A percentile compares a stretch with the other conserved stretches of the same genome.
These are phyloP conservation scores for Myochromella boudieri DNA, from an alignment of 768 basidiomycete species.

Conservation along the genomic window DNA sequence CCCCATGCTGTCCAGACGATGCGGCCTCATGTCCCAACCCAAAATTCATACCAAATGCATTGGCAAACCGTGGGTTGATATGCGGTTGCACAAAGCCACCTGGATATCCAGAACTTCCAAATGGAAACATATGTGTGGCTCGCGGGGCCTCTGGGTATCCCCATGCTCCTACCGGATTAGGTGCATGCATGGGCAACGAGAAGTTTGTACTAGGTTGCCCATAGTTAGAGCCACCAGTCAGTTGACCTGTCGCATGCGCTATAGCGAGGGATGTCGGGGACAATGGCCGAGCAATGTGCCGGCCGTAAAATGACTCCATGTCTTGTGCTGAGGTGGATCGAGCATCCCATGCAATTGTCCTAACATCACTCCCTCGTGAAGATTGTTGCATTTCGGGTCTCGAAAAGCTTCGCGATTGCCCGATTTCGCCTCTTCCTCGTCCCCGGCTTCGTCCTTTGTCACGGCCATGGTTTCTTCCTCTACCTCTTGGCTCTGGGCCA, in stretches of 20 bases:
- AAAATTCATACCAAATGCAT: conserved; percentile 55
- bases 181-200: not conserved
- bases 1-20: conserved; percentile 13
- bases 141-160: conserved; percentile 20
- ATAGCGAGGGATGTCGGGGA: conserved; percentile 49
- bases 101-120: conserved; percentile 16
- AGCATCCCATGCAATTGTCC: conserved; percentile 14
- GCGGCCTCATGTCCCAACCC: conserved; percentile 24
- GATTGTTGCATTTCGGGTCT: conserved; percentile 7
- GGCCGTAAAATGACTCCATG: conserved; percentile 28
- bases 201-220: conserved; percentile 3
- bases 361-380: conserved; percentile 14
- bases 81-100: conserved; percentile 64
- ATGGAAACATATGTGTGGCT: conserved; percentile 19
- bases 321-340: conserved; percentile 19
- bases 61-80: conserved; percentile 81
- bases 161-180: conserved; percentile 4
- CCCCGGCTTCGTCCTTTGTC: conserved; percentile 34
- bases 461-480: conserved; percentile 29
- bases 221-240: conserved; percentile 22
- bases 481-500: not conserved
- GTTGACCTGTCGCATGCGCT: conserved; percentile 45
- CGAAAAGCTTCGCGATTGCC: conserved; percentile 26
- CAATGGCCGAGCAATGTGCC: conserved; percentile 26
- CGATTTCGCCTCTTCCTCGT: conserved; percentile 30